Evolutionary conservation across 2,329 filamentous ascomycete species (phyloP), one percentile per base, ranked within the genome.

Genomic region (Nannizziopsis barbatae): DNA sequence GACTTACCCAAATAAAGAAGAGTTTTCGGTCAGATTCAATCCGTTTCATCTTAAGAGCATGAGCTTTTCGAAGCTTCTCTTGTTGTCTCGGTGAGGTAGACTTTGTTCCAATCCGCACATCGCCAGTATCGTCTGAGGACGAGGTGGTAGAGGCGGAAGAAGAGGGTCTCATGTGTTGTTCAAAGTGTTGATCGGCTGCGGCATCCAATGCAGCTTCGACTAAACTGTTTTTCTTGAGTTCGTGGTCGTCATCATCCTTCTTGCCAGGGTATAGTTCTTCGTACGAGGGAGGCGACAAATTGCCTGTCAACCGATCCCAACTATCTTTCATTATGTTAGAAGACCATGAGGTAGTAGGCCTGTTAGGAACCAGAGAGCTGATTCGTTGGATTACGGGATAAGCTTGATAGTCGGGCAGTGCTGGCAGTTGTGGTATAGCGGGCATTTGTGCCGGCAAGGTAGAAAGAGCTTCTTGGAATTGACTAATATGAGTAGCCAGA

Each of bases 401-500:
- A 1, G 77, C 77, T 62, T 89, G 84, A 60, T 89, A 89, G 56
- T 83, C 81, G 9, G 82, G 79, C 49, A 86, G 67, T 52, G 75
- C 69, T 1, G 79, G 76, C 68, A 84, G 80, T 33, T 75, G 74
- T 68, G 79, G 77, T 12, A 79, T 74, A 30, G 66, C 63, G 31
- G 22, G 22, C 3, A 27, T 27, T 27, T 27, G 22, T 7, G 22
- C 22, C 22, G 68, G 68, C 12, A 83, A 65, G 50, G 82, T 83
- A 43, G 82, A 81, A 57, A 86, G 71, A 40, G 80, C 75, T 62
- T 86, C 81, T 60, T 88, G 86, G 58, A 89, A 75, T 50, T 88
- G 81, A 49, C 89, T 81, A 42, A 89, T 74, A 59, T 88, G 84
- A 14, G 81, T 75, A 20, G 81, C 74, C 15, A 90, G 66, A 50